Conservation (phyloP, 345 rosid species). For the Theobroma cacao region DNA sequence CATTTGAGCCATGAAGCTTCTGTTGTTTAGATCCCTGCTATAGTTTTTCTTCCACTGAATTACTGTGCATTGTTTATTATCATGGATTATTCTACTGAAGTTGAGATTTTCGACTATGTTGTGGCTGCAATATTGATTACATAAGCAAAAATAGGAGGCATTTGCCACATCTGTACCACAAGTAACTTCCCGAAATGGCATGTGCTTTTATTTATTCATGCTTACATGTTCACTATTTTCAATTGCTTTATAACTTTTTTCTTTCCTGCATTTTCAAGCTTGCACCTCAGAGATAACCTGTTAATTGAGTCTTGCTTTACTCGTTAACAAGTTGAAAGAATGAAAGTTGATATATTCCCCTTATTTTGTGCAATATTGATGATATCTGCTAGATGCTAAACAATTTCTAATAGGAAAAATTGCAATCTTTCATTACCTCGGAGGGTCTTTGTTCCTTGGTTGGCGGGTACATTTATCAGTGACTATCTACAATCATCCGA, state of each 20-base stretch:
- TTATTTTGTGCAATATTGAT: not conserved
- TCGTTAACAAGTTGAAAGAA: not conserved
- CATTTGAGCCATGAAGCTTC: not conserved
- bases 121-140: not conserved
- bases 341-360: not conserved
- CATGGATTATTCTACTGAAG: not conserved
- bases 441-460: constrained; percentile 87
- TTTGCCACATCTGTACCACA: not conserved
- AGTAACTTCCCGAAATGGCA: not conserved
- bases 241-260: not conserved
- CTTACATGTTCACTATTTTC: not conserved
- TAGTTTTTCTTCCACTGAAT: not conserved
- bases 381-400: not conserved
- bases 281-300: not conserved
- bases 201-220: not conserved
- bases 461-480: constrained; percentile 53
- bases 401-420: constrained; percentile 52
- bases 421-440: constrained; percentile 61
- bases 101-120: not conserved
- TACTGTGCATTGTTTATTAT: not conserved
- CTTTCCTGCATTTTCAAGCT: not conserved
- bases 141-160: not conserved
- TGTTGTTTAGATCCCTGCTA: not conserved
- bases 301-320: not conserved
- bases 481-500: constrained; percentile 84